Evolutionary conservation across 2,329 filamentous ascomycete species (phyloP).

Genomic region (Fusarium sp.): DNA sequence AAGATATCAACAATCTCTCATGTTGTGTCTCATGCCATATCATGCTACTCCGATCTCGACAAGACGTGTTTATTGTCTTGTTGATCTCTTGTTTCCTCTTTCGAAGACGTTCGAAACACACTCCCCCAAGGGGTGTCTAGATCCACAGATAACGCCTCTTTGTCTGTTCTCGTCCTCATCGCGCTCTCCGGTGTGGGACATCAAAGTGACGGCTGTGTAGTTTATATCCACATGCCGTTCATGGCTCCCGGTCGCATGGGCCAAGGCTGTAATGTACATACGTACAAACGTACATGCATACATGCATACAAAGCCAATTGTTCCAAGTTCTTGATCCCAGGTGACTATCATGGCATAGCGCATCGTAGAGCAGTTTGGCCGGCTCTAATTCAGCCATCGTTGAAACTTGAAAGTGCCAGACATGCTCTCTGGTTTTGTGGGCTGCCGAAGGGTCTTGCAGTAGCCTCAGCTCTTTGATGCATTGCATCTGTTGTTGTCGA

Average conservation of each 20-base stretch:
- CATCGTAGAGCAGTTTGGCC: neutral
- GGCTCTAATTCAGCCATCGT: neutral
- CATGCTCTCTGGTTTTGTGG: constrained; percentile 11
- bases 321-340: neutral
- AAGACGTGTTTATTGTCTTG: neutral
- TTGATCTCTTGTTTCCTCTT: constrained; percentile 10
- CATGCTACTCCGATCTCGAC: constrained; percentile 19
- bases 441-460: neutral
- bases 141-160: constrained; percentile 2
- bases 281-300: neutral
- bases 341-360: neutral
- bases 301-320: neutral
- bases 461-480: neutral
- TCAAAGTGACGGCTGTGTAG: constrained; percentile 22
- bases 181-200: constrained; percentile 20
- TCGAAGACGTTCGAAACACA: neutral
- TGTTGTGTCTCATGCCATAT: constrained; percentile 10
- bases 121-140: constrained; percentile 5
- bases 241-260: constrained; percentile 9
- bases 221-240: constrained; percentile 30
- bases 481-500: neutral
- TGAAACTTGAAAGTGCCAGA: neutral
- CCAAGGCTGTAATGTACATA: neutral
- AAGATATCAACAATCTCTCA: constrained; percentile 5
- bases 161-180: constrained; percentile 21